Percentiles rank a stretch among this genome's conserved stretches.
Evolutionary conservation across 176 grass and related monocot species (phyloP).

Genomic region (Coix lacrymajobi): DNA sequence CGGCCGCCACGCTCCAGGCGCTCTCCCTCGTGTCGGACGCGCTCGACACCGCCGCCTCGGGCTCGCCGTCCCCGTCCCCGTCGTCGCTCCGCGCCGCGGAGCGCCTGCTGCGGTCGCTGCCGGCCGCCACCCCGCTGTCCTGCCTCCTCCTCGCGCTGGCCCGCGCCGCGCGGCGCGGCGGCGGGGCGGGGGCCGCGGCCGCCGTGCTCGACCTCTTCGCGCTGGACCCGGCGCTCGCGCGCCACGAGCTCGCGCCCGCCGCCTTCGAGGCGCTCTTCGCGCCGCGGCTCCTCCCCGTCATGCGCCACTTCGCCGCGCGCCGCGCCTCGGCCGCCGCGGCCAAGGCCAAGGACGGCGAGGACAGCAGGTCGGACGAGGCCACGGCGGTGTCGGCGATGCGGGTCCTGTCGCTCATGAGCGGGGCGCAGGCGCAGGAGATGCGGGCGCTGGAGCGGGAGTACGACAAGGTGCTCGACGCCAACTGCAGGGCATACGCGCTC

Average conservation of each 20-base stretch:
- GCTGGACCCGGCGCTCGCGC: conserved; percentile 53
- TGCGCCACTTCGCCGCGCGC: conserved; percentile 56
- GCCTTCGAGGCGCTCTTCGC: conserved; percentile 70
- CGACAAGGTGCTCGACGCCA: conserved; percentile 52
- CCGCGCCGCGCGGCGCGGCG: conserved; percentile 19
- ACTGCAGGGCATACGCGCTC: conserved; percentile 48
- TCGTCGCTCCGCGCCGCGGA: conserved; percentile 53
- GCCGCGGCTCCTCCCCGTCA: conserved; percentile 49
- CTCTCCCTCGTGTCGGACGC: conserved; percentile 50
- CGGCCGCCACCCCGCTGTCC: conserved; percentile 27
- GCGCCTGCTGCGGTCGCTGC: conserved; percentile 40
- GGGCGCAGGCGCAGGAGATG: conserved; percentile 52
- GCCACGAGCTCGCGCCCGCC: conserved; percentile 48
- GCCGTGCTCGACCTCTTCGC: conserved; percentile 57
- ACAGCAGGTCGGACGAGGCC: conserved; percentile 26
- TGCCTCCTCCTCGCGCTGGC: conserved; percentile 52
- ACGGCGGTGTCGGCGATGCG: conserved; percentile 38
- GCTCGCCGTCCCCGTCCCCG: conserved; percentile 21
- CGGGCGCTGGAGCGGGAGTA: conserved; percentile 51
- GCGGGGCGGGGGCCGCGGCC: conserved; percentile 14
- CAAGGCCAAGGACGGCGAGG: conserved; percentile 2
- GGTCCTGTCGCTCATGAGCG: conserved; percentile 60
- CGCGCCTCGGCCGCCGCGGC: conserved; percentile 31
- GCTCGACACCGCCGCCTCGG: conserved; percentile 37
- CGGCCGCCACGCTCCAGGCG: conserved; percentile 36